Conservation (phyloP, 1,139 yeast genomes). For the Hansenula sp. region DNA sequence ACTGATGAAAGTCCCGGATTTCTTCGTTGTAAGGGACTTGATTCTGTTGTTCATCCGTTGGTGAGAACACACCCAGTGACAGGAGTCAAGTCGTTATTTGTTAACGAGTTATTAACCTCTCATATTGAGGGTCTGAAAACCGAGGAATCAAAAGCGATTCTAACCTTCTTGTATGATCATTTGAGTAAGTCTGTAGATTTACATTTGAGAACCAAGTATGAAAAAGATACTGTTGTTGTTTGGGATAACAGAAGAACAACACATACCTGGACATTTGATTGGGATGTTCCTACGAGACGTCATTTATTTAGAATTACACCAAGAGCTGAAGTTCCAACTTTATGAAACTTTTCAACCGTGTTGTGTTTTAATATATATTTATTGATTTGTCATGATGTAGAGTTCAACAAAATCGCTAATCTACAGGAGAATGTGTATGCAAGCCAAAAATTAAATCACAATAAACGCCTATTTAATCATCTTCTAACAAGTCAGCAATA, state of each 20-base stretch:
- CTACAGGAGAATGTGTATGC: too few relatives aligned
- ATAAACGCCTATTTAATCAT: conserved; percentile 23
- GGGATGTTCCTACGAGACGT: conserved; percentile 51
- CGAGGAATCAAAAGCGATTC: conserved; percentile 53
- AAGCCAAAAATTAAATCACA: background rate
- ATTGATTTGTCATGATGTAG: too few relatives aligned
- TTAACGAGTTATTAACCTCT: conserved; percentile 50
- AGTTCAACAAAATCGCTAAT: too few relatives aligned
- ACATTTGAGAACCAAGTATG: conserved; percentile 54
- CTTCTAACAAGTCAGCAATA: conserved; percentile 61
- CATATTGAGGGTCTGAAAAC: conserved; percentile 57
- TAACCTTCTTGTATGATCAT: conserved; percentile 47
- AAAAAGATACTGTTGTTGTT: conserved; percentile 53
- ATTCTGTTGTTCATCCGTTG: conserved; percentile 60
- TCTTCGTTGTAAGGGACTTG: background rate
- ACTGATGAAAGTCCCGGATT: conserved; percentile 39
- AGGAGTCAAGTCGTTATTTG: conserved; percentile 52
- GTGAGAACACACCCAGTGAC: conserved; percentile 67
- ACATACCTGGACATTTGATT: conserved; percentile 60
- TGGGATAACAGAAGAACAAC: conserved; percentile 67
- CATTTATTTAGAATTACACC: conserved; percentile 66
- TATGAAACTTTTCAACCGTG: background rate
- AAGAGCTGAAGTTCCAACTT: conserved; percentile 30
- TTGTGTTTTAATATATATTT: too few relatives aligned
- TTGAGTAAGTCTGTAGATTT: conserved; percentile 45